A percentile compares a stretch with the other conserved stretches of the same genome.
Evolutionary conservation across 306 rosid species (phyloP).

Genomic region (Acmispon strigosus): DNA sequence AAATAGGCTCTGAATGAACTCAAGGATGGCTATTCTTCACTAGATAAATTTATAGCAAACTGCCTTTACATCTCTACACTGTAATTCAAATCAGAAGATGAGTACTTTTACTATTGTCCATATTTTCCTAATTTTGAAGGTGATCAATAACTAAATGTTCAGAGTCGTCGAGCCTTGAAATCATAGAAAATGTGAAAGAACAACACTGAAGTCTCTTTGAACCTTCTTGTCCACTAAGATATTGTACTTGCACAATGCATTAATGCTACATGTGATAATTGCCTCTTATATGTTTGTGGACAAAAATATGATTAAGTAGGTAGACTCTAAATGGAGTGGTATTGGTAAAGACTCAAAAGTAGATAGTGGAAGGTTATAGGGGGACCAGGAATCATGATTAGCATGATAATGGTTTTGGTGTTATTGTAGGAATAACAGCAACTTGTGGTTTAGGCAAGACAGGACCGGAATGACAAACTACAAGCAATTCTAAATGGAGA

Average conservation of each 20-base stretch:
- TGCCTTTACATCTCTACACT: background rate
- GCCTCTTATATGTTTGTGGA: conserved; percentile 15
- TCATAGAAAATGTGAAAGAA: background rate
- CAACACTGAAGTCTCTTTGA: background rate
- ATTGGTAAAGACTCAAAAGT: conserved; percentile 3
- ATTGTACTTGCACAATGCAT: conserved; percentile 10
- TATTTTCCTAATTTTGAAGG: background rate
- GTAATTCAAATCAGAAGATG: conserved; percentile 15
- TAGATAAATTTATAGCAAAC: conserved; percentile 20
- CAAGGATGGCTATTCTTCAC: background rate
- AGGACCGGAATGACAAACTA: conserved; percentile 12
- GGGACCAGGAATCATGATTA: conserved; percentile 17
- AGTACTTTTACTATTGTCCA: conserved; percentile 4
- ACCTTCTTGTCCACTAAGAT: conserved; percentile 16
- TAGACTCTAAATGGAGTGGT: conserved; percentile 17
- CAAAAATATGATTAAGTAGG: conserved; percentile 7
- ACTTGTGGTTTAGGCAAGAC: conserved; percentile 27
- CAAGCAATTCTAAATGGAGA: conserved; percentile 3
- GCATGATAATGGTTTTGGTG: background rate
- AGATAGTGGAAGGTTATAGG: conserved; percentile 8
- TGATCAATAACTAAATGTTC: background rate
- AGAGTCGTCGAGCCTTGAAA: background rate
- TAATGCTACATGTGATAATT: background rate
- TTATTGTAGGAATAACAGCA: background rate
- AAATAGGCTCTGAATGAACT: background rate